Conservation (phyloP, 2,329 filamentous ascomycete genomes). For the Ceratocystis diversiconidia region DNA sequence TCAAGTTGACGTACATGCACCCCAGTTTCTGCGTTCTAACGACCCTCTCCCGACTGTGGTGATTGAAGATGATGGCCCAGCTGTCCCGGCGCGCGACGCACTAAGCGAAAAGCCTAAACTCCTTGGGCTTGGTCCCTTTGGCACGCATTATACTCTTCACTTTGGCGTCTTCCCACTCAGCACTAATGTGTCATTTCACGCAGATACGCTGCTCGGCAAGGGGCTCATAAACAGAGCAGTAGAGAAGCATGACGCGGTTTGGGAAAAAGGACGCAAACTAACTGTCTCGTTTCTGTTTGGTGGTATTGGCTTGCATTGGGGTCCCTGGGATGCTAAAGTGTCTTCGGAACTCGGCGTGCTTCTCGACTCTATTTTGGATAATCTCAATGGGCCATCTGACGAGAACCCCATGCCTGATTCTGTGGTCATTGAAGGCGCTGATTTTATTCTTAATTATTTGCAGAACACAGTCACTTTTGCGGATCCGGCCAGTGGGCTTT, state of each 20-base stretch:
- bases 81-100: too few species aligned
- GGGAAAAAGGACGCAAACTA: constrained; percentile 22
- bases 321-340: constrained; percentile 39
- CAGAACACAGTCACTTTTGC: constrained; percentile 31
- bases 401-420: constrained; percentile 19
- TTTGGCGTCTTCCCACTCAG: constrained; percentile 49
- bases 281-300: constrained; percentile 33
- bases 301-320: constrained; percentile 39
- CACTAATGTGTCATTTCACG: constrained; percentile 43
- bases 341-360: constrained; percentile 49
- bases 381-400: constrained; percentile 23
- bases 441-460: constrained; percentile 37
- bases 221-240: constrained; percentile 33
- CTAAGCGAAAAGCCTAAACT: constrained; percentile 25
- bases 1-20: constrained; percentile 35
- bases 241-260: constrained; percentile 23
- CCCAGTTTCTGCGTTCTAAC: constrained; percentile 39
- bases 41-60: constrained; percentile 32
- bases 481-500: constrained; percentile 25
- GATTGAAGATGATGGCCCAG: constrained; percentile 6
- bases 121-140: constrained; percentile 44
- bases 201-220: constrained; percentile 43
- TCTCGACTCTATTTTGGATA: constrained; percentile 44
- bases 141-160: constrained; percentile 45
- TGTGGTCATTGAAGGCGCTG: constrained; percentile 25